These are phyloP conservation scores for Leptographium lundbergii DNA, from an alignment of 2,329 filamentous ascomycete species.

Conservation along the genomic window DNA sequence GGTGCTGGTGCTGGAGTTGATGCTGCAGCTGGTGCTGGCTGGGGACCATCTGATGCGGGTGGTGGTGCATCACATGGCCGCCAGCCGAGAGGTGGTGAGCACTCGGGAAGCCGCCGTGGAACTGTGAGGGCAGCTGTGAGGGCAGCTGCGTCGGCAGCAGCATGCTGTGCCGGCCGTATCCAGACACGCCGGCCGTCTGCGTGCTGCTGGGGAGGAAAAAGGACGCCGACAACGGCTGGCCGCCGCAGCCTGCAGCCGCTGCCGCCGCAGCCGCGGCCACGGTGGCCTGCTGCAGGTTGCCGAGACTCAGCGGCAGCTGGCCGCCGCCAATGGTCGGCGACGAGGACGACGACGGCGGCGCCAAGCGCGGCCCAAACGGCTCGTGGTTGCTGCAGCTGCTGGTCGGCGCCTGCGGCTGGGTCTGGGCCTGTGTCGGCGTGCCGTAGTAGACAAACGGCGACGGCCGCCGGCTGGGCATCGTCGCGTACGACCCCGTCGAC, in stretches of 20 bases:
- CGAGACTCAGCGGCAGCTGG: constrained; percentile 39
- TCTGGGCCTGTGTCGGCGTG: background rate
- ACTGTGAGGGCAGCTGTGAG: constrained; percentile 34
- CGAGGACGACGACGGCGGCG: constrained; percentile 26
- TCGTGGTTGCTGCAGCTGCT: constrained; percentile 28
- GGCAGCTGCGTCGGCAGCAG: constrained; percentile 41
- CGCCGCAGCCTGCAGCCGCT: constrained; percentile 30
- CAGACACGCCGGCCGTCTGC: constrained; percentile 15
- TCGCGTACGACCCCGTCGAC: constrained; percentile 63
- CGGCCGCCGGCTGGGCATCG: constrained; percentile 39
- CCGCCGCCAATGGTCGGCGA: constrained; percentile 34
- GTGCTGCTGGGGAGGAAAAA: constrained; percentile 29
- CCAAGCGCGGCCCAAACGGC: constrained; percentile 42
- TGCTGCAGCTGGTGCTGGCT: constrained; percentile 1
- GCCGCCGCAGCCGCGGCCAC: constrained; percentile 30
- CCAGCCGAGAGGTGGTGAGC: background rate
- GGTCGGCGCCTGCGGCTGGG: background rate
- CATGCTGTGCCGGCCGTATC: constrained; percentile 44
- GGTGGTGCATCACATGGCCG: background rate
- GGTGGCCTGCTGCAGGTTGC: constrained; percentile 41
- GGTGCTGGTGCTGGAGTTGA: too few species aligned
- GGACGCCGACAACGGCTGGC: constrained; percentile 18
- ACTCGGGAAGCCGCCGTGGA: constrained; percentile 8
- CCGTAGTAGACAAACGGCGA: constrained; percentile 50
- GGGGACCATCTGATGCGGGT: constrained; percentile 5